Evolutionary conservation across 306 rosid genomes (phyloP), one percentile per base, ranked within the genome.

Genomic region (Trichosanthes cucumerina): DNA sequence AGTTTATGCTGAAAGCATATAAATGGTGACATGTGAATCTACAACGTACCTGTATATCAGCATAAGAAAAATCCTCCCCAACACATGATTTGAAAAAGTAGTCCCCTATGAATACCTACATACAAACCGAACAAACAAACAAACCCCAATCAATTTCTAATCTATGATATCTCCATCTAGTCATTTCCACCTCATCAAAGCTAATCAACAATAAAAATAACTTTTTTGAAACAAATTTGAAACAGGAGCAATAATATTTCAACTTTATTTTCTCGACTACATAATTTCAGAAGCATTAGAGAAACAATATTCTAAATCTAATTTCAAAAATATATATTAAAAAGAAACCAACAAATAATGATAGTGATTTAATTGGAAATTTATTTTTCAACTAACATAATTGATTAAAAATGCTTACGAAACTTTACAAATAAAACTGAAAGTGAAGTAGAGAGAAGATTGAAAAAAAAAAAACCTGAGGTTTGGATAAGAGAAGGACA

Each of bases 401-500:
- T 34, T 36, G 7, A 63, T 34, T 33, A 33, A 33, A 33, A 63
- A 63, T 23, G 6, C 11, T 62, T 31, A 7, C 12, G 23, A 57
- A 23, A 9, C 63, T 57, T 57, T 1, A 23, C 24, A 63, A 15
- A 34, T 33, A 63, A 36, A 19, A 16, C 44, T 6, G 12, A 33
- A 36, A 7, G 24, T 31, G 31, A 43, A 58, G 8, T 58, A 58
- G 34, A 65, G 28, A 43, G 18, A 36, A 60, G 49, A 73, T 77
- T 15, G 78, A 75, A 12, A 50, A 58, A 7, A 63, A 15, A 68
- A 43, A 77, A 71, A 92, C 98, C 95, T 91, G 80, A 9, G 98
- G 98, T 86, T 95, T 92, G 75, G 97, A 80, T 59, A 95, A 87
- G 83, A 95, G 98, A 79, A 92, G 91, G 77, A 95, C 98, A 64